Conservation (phyloP, 768 basidiomycete species). For the Nevesoporus exiguus region DNA sequence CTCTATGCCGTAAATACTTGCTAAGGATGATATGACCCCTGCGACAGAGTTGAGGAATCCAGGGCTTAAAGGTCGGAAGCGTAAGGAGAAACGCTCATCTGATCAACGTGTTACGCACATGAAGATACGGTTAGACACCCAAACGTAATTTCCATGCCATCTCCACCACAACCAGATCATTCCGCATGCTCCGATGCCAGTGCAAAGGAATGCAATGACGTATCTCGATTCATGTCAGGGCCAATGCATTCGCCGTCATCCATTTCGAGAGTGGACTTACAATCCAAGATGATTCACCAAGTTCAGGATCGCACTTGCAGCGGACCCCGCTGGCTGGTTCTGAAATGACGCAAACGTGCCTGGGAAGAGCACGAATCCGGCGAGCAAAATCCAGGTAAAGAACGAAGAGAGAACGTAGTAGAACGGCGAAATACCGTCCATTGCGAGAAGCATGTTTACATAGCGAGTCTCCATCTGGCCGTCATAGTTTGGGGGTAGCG, state of each 20-base stretch:
- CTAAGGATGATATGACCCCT: conserved; percentile 53
- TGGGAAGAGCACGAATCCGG: conserved; percentile 61
- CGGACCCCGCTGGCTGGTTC: conserved; percentile 21
- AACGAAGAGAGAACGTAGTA: conserved; percentile 52
- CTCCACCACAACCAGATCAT: conserved; percentile 61
- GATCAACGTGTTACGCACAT: conserved; percentile 36
- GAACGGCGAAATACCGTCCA: conserved; percentile 50
- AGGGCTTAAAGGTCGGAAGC: conserved; percentile 36
- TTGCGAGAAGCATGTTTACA: conserved; percentile 58
- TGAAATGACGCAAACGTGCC: conserved; percentile 54
- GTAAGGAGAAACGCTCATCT: background rate
- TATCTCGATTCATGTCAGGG: conserved; percentile 34
- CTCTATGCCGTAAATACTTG: conserved; percentile 50
- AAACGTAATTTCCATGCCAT: conserved; percentile 58
- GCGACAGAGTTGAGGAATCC: conserved; percentile 55
- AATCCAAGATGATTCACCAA: conserved; percentile 43
- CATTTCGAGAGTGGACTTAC: conserved; percentile 31
- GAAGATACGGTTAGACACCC: conserved; percentile 55
- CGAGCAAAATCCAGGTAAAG: conserved; percentile 61
- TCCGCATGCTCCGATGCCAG: conserved; percentile 48
- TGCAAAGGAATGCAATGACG: conserved; percentile 51
- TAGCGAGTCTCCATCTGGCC: conserved; percentile 43
- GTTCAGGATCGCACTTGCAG: conserved; percentile 33
- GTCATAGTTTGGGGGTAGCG: conserved; percentile 22
- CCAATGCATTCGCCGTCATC: conserved; percentile 1